phyloP scores from a whole-genome alignment of 805 yeast species.

The Metschnikowia kofuensis region DNA sequence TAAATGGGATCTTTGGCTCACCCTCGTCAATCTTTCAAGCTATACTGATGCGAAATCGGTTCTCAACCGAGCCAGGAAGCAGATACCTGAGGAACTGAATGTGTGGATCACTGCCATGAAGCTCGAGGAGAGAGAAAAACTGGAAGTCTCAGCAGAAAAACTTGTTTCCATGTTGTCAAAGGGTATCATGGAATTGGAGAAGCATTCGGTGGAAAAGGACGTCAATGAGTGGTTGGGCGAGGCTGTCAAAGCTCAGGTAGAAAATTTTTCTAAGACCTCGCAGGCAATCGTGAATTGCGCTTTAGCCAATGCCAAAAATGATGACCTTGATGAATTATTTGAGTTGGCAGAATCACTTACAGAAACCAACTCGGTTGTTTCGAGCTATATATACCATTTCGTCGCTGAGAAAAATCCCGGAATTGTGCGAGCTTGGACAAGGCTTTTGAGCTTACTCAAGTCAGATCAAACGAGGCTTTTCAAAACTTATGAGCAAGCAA shows the following conservation, averaged over 20 bases:
- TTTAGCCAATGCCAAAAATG: conserved; percentile 27
- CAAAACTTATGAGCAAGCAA: conserved; percentile 51
- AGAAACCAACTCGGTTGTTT: conserved; percentile 25
- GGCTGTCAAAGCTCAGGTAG: conserved; percentile 53
- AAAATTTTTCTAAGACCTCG: conserved; percentile 46
- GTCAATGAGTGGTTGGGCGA: conserved; percentile 52
- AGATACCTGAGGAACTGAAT: conserved; percentile 16
- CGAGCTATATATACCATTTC: conserved; percentile 47
- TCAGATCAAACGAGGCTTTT: conserved; percentile 18
- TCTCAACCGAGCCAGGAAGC: conserved; percentile 60
- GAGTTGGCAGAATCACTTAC: conserved; percentile 13
- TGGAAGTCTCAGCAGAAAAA: conserved; percentile 40
- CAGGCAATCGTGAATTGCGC: conserved; percentile 49
- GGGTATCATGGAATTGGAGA: conserved; percentile 39
- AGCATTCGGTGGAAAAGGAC: conserved; percentile 22
- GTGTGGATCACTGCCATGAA: conserved; percentile 72
- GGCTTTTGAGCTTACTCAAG: conserved; percentile 36
- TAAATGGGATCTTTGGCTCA: conserved; percentile 65
- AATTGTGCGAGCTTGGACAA: conserved; percentile 47
- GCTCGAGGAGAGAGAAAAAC: conserved; percentile 57
- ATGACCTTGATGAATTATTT: conserved; percentile 10
- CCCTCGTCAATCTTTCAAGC: conserved; percentile 46
- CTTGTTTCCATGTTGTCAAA: conserved; percentile 47
- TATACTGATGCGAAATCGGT: conserved; percentile 50
- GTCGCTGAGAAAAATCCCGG: conserved; percentile 48